Conservation (phyloP, 208 protist genomes). For the Trypanosoma conorhini region DNA sequence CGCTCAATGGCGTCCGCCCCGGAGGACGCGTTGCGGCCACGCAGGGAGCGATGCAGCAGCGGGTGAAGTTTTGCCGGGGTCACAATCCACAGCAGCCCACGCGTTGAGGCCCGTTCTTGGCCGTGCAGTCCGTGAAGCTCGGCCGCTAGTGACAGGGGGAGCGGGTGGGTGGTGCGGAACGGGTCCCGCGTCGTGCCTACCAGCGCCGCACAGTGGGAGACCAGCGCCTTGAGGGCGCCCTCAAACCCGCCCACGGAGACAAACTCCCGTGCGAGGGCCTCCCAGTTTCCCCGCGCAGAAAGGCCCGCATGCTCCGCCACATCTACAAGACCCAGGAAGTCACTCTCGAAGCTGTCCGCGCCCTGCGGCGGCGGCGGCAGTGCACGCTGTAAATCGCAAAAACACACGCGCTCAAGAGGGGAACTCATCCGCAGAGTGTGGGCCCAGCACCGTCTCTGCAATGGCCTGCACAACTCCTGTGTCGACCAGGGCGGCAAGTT, state of each 20-base stretch:
- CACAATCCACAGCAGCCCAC: conserved; percentile 86
- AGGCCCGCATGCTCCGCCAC: conserved; percentile 39
- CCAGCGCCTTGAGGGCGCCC: conserved; percentile 52
- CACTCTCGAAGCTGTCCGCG: conserved; percentile 77
- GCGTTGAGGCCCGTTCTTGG: conserved; percentile 82
- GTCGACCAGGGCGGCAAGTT: conserved; percentile 74
- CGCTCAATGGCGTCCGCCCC: conserved; percentile 89
- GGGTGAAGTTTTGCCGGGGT: conserved; percentile 76
- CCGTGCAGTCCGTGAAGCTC: conserved; percentile 61
- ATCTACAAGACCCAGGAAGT: conserved; percentile 74
- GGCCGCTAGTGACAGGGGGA: conserved; percentile 36
- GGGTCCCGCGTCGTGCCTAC: conserved; percentile 73
- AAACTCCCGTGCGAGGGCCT: conserved; percentile 62
- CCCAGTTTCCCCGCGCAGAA: conserved; percentile 71
- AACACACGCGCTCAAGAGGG: conserved; percentile 82
- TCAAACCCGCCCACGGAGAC: conserved; percentile 66
- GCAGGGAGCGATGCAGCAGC: conserved; percentile 59
- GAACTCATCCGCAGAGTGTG: conserved; percentile 16
- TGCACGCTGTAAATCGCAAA: conserved; percentile 69
- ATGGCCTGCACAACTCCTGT: conserved; percentile 72
- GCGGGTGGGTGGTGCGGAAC: conserved; percentile 69
- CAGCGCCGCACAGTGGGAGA: conserved; percentile 75
- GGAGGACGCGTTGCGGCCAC: conserved; percentile 66
- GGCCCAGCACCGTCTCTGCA: conserved; percentile 58
- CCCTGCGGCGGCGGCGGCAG: conserved; percentile 69